Base-by-base conservation (phyloP, 306 rosid species). In the Calophaca sinica region DNA sequence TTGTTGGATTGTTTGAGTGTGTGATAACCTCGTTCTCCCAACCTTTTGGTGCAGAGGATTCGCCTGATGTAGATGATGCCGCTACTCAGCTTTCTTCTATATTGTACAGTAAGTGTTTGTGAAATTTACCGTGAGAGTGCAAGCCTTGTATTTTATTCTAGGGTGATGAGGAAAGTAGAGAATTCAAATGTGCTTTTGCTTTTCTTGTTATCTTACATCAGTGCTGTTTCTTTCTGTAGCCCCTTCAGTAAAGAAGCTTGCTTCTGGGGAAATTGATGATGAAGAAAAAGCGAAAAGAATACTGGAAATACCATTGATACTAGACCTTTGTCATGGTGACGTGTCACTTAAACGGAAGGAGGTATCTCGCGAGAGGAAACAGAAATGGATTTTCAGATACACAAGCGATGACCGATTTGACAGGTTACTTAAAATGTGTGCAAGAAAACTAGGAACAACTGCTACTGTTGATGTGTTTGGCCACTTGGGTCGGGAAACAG, bases 401-500 rank as follows among this genome's bases (percentile, higher is more conserved):
- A 5, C 74, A 1, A 77, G 52, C 5, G 58, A 11, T 31, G 41
- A 9, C 20, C 87, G 89, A 36, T 73, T 87, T 72, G 35, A 65
- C 14, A 72, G 63, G 45, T 53, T 92, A 59, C 72, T 91, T 53
- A 29, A 76, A 54, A 50, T 79, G 70, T 86, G 88, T 33, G 87
- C 80, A 0, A 13, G 61, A 28, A 88, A 45, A 72, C 84, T 91
- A 70, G 98, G 98, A 69, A 3, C 88, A 7, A 53, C 51, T 6
- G 4, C 67, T 59, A 70, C 89, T 4, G 14, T 87, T 50, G 67
- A 73, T 8, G 42, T 87, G 79, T 84, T 91, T 71, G 82, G 70
- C 73, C 77, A 73, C 66, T 80, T 94, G 86, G 89, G 97, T 80
- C 84, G 79, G 52, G 88, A 86, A 68, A 85, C 86, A 2, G 87